phyloP scores from a whole-genome alignment of 164 flowering plant species.

The Buxus sempervirens region DNA sequence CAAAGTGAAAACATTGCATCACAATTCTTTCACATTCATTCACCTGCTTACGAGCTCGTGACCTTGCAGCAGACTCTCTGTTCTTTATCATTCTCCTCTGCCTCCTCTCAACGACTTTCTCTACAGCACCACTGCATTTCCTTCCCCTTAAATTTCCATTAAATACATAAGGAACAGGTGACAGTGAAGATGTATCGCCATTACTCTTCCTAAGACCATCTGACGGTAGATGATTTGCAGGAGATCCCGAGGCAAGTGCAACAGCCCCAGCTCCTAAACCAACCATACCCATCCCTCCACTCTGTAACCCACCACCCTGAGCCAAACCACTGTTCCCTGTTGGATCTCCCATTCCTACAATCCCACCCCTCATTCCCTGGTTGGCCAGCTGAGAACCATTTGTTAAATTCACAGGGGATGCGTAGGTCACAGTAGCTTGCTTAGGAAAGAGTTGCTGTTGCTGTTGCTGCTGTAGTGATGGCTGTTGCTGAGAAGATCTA shows the following conservation, averaged over 20 bases:
- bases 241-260: neutral
- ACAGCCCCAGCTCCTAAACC: constrained; percentile 9
- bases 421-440: neutral
- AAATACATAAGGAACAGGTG: neutral
- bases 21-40: neutral
- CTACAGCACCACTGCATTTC: constrained; percentile 34
- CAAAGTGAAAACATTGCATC: no score
- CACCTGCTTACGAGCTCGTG: constrained; percentile 68
- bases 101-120: constrained; percentile 57
- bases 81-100: constrained; percentile 69
- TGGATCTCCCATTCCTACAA: neutral
- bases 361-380: constrained; percentile 2
- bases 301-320: neutral
- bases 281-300: constrained; percentile 13
- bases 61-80: constrained; percentile 67
- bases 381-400: neutral
- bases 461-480: neutral
- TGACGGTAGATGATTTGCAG: neutral
- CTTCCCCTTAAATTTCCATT: constrained; percentile 23
- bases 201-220: neutral
- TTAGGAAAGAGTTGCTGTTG: neutral
- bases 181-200: neutral
- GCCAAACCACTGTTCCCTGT: neutral
- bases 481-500: constrained; percentile 15
- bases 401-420: neutral